These are phyloP conservation scores for Beauveria sp. DNA, from an alignment of 2,329 filamentous ascomycete species.

Conservation along the genomic window DNA sequence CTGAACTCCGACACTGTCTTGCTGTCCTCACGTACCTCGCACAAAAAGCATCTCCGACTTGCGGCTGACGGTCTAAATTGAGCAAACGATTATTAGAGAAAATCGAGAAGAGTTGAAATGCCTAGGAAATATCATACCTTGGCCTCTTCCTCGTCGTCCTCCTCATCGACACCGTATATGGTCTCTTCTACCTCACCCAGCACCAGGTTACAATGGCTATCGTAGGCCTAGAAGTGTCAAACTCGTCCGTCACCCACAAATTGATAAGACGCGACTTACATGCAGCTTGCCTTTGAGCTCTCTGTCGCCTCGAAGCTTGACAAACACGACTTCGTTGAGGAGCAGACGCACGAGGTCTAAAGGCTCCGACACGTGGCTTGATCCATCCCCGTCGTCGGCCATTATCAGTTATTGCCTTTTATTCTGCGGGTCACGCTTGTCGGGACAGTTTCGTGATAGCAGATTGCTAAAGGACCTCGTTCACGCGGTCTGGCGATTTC, in stretches of 20 bases:
- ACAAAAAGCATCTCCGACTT: constrained; percentile 99
- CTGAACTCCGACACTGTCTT: neutral
- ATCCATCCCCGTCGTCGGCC: constrained; percentile 75
- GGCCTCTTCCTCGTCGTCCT: constrained; percentile 70
- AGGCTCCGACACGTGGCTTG: constrained; percentile 73
- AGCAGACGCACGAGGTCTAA: constrained; percentile 92
- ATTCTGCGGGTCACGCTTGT: neutral
- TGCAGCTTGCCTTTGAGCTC: constrained; percentile 94
- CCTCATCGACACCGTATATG: constrained; percentile 86
- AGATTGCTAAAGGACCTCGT: neutral
- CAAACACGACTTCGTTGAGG: constrained; percentile 92
- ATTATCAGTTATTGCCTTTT: constrained; percentile 39
- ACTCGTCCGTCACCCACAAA: too few relatives aligned
- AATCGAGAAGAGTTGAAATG: neutral
- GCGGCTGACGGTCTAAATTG: constrained; percentile 76
- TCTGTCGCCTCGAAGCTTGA: constrained; percentile 91
- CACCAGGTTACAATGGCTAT: constrained; percentile 96
- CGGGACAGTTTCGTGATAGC: neutral
- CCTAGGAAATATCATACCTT: constrained; percentile 46
- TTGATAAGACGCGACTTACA: constrained; percentile 45
- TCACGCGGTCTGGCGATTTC: neutral
- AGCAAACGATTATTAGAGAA: neutral
- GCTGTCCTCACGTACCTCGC: constrained; percentile 58
- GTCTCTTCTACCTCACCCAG: constrained; percentile 96
- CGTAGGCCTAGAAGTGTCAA: constrained; percentile 65